Conservation (phyloP, 2,329 filamentous ascomycete species). For the Colletotrichum sp. region DNA sequence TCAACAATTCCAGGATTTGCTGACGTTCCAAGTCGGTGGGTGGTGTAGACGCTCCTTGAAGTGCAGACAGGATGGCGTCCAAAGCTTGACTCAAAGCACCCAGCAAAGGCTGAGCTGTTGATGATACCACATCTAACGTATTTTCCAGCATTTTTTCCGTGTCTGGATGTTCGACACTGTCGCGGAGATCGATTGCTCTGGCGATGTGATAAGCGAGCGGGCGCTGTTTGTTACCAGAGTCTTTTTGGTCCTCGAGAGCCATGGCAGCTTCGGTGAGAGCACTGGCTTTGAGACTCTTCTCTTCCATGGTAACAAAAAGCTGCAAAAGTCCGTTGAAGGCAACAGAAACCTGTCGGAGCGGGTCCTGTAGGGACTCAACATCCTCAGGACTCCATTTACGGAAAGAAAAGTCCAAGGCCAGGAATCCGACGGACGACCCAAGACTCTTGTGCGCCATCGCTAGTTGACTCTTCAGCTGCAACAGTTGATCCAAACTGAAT, state of each 20-base stretch:
- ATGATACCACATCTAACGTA: not conserved
- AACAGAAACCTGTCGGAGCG: not conserved
- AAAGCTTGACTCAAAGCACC: rapidly evolving
- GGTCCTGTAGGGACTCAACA: not conserved
- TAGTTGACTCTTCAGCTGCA: not conserved
- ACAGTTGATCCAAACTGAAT: not conserved
- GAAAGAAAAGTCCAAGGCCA: not conserved
- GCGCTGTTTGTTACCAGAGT: not conserved
- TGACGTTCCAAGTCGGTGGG: rapidly evolving
- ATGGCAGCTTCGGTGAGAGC: not conserved
- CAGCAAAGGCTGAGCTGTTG: not conserved
- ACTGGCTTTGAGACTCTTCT: not conserved
- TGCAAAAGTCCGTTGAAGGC: not conserved
- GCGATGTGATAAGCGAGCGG: not conserved
- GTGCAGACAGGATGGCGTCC: not conserved
- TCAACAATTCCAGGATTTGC: rapidly evolving
- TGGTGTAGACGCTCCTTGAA: rapidly evolving
- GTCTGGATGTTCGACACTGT: not conserved
- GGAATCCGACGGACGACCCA: not conserved
- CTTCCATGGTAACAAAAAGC: not conserved
- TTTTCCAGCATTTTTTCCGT: not conserved
- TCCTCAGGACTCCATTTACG: not conserved
- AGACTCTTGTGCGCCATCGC: not conserved
- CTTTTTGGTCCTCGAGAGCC: not conserved
- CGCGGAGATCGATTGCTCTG: not conserved